A percentile compares a stretch with the other conserved stretches of the same genome.
Conservation (phyloP, 164 flowering plant species). For the Vitis labrusca region DNA sequence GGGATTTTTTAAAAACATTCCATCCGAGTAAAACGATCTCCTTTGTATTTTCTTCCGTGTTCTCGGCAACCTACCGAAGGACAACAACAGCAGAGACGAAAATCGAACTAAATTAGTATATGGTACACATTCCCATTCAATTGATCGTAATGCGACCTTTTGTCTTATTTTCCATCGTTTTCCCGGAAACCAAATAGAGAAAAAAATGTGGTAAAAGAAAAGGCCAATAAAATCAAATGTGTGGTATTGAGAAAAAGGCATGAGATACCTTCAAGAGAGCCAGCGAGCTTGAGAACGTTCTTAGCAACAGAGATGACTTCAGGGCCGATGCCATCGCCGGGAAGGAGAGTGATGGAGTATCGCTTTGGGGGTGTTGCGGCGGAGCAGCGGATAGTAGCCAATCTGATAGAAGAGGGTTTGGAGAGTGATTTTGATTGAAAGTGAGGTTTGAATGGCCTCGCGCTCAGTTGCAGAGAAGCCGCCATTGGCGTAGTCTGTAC, state of each 20-base stretch:
- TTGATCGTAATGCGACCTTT: not conserved
- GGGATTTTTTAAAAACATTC: too few relatives aligned
- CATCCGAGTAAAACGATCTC: too few relatives aligned
- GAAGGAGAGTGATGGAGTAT: constrained; percentile 77
- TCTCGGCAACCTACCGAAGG: too few relatives aligned
- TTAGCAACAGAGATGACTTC: constrained; percentile 89
- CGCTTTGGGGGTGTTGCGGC: constrained; percentile 37
- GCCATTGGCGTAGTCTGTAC: constrained; percentile 22
- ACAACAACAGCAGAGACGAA: too few relatives aligned
- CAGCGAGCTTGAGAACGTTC: constrained; percentile 63
- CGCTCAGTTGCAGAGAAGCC: constrained; percentile 40
- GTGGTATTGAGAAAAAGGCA: not conserved
- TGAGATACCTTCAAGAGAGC: constrained; percentile 57
- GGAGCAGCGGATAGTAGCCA: constrained; percentile 43
- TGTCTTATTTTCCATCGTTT: not conserved
- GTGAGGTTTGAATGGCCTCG: constrained; percentile 15
- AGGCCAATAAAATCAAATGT: not conserved
- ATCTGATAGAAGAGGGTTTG: constrained; percentile 17
- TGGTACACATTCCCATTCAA: not conserved
- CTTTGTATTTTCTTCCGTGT: too few relatives aligned
- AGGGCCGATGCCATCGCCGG: constrained; percentile 99
- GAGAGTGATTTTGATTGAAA: constrained; percentile 6
- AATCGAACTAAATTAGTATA: too few relatives aligned
- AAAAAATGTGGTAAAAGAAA: not conserved
- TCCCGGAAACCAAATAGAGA: constrained; percentile 3